Base-by-base conservation (phyloP, 129 eudicot species). In the Pulicaria dysenterica region DNA sequence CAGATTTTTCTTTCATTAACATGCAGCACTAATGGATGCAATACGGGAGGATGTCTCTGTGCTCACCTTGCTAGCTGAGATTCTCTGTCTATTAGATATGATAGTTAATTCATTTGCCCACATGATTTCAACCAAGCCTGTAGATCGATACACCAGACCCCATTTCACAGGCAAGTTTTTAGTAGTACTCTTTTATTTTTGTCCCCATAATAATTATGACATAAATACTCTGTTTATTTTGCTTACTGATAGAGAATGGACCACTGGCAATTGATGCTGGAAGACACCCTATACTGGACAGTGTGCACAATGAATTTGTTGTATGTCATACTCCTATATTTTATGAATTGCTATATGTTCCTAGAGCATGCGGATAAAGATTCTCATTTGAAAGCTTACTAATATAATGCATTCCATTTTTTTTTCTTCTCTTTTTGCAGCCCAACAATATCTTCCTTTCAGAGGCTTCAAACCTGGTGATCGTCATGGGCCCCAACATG, bases 191-290 rank as follows among this genome's bases (percentile, higher is more conserved):
- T 67, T 72, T 58, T 64, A 53, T 73, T 38, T 17, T 7, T 73
- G 68, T 60, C 41, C 39, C 55, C 58, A 56, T 41, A 45, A 63
- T 53, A 34, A 49, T 54, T 56, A 60, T 51, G 48, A 44, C 46
- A 46, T 45, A 11, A 59, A 34, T 70, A 50, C 64, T 64, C 5
- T 39, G 36, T 53, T 17, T 70, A 43, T 42, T 64, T 44, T n/a
- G 45, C 36, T 63, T 76, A 51, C 58, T 67, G 63, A 83, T 81
- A 94, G 99, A 81, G 49, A 88, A 83, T 77, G 99, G 99, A 38
- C 99, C 99, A 17, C 86, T 90, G 83, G 99, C 99, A 53, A 90
- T 94, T 43, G 99, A 94, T 86, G 87, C 91, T 64, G 99, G 97
- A 83, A 81, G 96, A 68, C 99, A 94, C 66, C 99, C 99, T 54